Evolutionary conservation across 192 early-diverging fungal genomes (phyloP).

Genomic region (Umbelopsis isabellina): DNA sequence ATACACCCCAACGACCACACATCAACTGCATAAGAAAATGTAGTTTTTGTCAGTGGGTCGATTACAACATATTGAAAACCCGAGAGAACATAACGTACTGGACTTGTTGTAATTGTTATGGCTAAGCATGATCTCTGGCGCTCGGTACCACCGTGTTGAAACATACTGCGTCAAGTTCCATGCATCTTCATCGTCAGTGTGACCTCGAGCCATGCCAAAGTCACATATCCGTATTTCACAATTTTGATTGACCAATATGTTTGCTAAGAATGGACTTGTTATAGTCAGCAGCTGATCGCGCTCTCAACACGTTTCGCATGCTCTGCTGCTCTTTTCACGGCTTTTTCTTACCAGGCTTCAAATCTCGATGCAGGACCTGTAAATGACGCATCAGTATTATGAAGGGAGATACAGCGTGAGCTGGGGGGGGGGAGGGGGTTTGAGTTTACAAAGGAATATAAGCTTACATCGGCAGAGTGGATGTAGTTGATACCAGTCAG

Average conservation of each 20-base stretch:
- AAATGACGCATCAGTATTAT: background rate
- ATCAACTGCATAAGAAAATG: conserved; percentile 54
- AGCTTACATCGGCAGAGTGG: conserved; percentile 63
- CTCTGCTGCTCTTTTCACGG: background rate
- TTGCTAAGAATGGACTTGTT: conserved; percentile 43
- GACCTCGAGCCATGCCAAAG: conserved; percentile 91
- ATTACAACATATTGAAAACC: too few relatives aligned
- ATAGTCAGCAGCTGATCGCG: background rate
- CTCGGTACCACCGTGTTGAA: conserved; percentile 94
- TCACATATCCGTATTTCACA: conserved; percentile 95
- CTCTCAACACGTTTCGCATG: background rate
- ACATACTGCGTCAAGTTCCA: conserved; percentile 96
- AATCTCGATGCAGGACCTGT: conserved; percentile 83
- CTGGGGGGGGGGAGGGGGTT: too few relatives aligned
- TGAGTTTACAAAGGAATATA: background rate
- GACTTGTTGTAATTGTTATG: conserved; percentile 92
- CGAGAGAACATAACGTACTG: conserved; percentile 42
- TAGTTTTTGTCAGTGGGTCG: background rate
- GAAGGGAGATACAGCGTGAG: background rate
- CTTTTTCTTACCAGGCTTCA: conserved; percentile 72
- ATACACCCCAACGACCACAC: conserved; percentile 97
- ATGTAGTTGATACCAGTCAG: conserved; percentile 71
- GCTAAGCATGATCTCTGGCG: conserved; percentile 93
- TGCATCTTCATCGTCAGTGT: conserved; percentile 67
- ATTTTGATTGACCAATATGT: conserved; percentile 87